phyloP scores from a whole-genome alignment of 164 flowering plant genomes.

The Amborella trichopoda region DNA sequence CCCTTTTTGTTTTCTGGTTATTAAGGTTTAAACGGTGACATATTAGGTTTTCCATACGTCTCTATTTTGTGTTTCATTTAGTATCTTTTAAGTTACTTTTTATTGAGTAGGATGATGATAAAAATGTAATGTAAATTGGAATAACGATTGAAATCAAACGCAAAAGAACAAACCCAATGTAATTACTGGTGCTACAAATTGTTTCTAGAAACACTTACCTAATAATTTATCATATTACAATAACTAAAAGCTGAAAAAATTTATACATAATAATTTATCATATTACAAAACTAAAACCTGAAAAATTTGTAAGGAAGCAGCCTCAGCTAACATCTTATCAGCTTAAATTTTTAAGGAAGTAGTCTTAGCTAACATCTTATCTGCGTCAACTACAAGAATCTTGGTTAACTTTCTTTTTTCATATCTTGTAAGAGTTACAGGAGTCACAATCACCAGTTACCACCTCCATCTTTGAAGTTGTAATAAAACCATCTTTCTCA shows the following conservation, averaged over 20 bases:
- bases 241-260: background rate
- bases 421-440: constrained; percentile 78
- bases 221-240: too few species aligned
- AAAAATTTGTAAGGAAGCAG: constrained; percentile 3
- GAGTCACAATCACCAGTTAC: constrained; percentile 81
- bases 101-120: too few species aligned
- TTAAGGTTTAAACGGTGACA: too few species aligned
- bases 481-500: constrained; percentile 26
- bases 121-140: too few species aligned
- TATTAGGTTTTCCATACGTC: too few species aligned
- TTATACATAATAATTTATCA: background rate
- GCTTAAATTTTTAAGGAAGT: constrained; percentile 25
- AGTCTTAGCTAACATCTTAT: constrained; percentile 93
- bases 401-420: constrained; percentile 30
- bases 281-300: background rate
- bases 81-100: too few species aligned
- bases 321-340: constrained; percentile 96
- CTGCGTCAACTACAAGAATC: constrained; percentile 96
- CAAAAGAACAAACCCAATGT: too few species aligned
- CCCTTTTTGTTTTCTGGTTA: too few species aligned
- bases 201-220: too few species aligned
- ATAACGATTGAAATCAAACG: too few species aligned
- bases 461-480: constrained; percentile 29
- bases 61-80: too few species aligned
- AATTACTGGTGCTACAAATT: too few species aligned